Evolutionary conservation across 225 moss, liverwort and hornwort species (phyloP).

Genomic region (Antitrichia curtipendula): DNA sequence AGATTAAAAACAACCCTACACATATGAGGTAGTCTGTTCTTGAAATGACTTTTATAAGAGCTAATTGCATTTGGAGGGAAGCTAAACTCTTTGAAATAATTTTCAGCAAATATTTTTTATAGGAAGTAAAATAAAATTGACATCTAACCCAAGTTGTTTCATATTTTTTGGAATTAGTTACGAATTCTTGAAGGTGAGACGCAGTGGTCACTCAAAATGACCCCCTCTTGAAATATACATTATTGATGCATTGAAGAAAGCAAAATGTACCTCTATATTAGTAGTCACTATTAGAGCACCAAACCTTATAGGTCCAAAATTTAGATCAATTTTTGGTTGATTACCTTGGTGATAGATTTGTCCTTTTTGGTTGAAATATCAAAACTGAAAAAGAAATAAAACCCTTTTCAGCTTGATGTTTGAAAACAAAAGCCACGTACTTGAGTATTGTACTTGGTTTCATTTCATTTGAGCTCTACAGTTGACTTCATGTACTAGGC

Average conservation of each 20-base stretch:
- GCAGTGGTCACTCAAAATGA: fast-evolving
- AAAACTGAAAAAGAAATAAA: too few species aligned
- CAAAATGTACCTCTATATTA: neutral
- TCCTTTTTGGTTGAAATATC: too few species aligned
- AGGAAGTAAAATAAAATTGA: neutral
- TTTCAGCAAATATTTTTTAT: neutral
- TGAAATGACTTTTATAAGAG: neutral
- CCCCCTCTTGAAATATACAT: neutral
- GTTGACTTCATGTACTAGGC: neutral
- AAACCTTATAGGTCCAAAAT: neutral
- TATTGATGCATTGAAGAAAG: neutral
- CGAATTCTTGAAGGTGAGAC: neutral
- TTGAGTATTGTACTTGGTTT: neutral
- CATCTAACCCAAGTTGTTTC: neutral
- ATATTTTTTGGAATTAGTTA: neutral
- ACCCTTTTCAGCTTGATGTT: neutral
- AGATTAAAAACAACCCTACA: neutral
- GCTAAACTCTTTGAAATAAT: neutral
- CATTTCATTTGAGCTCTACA: neutral
- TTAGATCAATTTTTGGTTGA: neutral
- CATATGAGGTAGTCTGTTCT: neutral
- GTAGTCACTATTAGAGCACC: fast-evolving
- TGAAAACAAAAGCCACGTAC: neutral
- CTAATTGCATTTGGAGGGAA: neutral
- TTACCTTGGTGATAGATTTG: neutral